Evolutionary conservation across 2,329 filamentous ascomycete genomes (phyloP), one percentile per base, ranked within the genome.

Genomic region (Verticillium klebahnii): DNA sequence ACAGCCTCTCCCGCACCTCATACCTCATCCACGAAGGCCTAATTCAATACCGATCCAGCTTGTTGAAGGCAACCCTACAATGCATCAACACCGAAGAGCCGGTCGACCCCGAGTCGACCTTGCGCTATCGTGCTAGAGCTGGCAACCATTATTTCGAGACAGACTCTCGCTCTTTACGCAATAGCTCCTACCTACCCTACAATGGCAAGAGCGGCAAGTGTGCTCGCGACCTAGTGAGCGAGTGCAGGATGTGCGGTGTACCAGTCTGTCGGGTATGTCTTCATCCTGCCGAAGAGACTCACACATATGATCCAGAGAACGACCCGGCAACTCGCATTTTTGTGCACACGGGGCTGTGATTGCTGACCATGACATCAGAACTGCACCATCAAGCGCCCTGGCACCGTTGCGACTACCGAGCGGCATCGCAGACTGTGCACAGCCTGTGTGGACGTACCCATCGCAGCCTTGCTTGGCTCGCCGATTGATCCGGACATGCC

Each of bases 151-250:
- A 80, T 69, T 85, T 86, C 68, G 84, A 87, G 78, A 80, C 85
- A 63, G 80, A 85, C 60, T 77, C 78, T 54, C 76, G 85, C 76
- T 68, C 82, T 60, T 29, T 58, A 12, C 40, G 58, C 31, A 19
- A 12, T 14, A 29, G 54, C 45, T 59, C 58, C 31, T 54, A 54
- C 31, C 40, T 59, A 12, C 58, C 58, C 11, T 80, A 79, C 67
- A 78, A 81, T 65, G 89, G 89, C 59, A 94, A 92, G 74, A 82
- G 90, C 32, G 88, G 90, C 5, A 83, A 84, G 68, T 98, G 94
- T 72, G 94, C 94, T 25, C 83, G 92, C 64, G 94, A 97, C 74
- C 85, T 96, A 85, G 94, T 98, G 5, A 85, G 83, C 52, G 89
- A 90, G 67, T 97, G 94, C 74, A 86, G 92, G 61, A 85, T 88